Evolutionary conservation across 2,329 filamentous ascomycete species (phyloP).

Genomic region (Neonectria sp.): DNA sequence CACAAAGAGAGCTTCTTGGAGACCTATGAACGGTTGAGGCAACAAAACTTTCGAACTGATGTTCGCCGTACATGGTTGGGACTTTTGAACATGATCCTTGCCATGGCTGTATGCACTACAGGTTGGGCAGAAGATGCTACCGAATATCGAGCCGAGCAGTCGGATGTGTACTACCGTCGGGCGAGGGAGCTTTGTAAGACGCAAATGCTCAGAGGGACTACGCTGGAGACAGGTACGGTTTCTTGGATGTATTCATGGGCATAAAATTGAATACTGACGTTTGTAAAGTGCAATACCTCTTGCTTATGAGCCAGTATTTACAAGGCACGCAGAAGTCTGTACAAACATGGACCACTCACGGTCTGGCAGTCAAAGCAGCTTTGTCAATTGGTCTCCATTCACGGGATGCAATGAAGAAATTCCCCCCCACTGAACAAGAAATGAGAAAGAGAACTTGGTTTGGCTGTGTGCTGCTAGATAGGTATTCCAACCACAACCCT

Average conservation of each 20-base stretch:
- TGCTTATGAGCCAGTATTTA: constrained; percentile 66
- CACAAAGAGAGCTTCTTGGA: constrained; percentile 46
- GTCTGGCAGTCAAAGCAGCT: constrained; percentile 65
- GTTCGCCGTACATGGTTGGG: constrained; percentile 66
- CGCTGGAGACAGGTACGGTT: constrained; percentile 56
- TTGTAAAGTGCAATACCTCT: constrained; percentile 60
- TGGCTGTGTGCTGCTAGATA: constrained; percentile 37
- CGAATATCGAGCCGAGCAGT: constrained; percentile 55
- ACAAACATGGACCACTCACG: constrained; percentile 69
- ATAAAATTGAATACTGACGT: neutral
- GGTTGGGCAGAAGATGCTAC: constrained; percentile 48
- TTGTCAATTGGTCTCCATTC: constrained; percentile 68
- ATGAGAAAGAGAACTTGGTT: constrained; percentile 64
- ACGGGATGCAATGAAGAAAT: constrained; percentile 51
- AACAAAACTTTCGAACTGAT: constrained; percentile 44
- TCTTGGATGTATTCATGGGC: too few species aligned
- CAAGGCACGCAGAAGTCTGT: constrained; percentile 68
- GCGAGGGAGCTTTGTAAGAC: constrained; percentile 60
- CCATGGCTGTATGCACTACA: constrained; percentile 59
- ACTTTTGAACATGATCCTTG: constrained; percentile 65
- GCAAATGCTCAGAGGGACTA: constrained; percentile 58
- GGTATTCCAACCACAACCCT: constrained; percentile 8
- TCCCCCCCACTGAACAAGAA: constrained; percentile 61
- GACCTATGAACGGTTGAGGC: constrained; percentile 36
- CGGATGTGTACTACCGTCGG: constrained; percentile 62